Evolutionary conservation across 371 early-diverging fungal genomes (phyloP).

Genomic region (Apophysomyces trapeziformis): DNA sequence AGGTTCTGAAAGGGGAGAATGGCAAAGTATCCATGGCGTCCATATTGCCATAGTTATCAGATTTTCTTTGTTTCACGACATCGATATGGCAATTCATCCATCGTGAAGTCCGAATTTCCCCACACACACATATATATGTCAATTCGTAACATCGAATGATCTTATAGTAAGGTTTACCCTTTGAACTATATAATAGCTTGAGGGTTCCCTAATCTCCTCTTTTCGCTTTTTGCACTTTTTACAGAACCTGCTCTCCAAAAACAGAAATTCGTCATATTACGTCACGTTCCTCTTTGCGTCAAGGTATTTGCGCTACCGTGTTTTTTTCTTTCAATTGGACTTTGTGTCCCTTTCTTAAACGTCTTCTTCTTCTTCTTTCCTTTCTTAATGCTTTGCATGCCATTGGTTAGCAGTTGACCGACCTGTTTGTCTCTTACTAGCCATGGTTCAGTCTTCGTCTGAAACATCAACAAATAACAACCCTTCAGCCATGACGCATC

Average conservation of each 20-base stretch:
- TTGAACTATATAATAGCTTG: not conserved
- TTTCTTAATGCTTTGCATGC: not conserved
- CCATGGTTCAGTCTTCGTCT: slow-evolving; percentile 7
- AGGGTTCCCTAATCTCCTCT: too few relatives aligned
- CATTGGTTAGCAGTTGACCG: slow-evolving; percentile 4
- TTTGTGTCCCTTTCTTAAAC: not conserved
- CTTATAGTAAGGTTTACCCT: not conserved
- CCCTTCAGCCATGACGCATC: not conserved
- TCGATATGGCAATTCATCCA: not conserved
- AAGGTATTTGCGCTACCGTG: not conserved
- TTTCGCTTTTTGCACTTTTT: too few relatives aligned
- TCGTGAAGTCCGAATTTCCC: slow-evolving; percentile 4
- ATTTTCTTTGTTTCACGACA: slow-evolving; percentile 5
- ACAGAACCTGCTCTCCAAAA: too few relatives aligned
- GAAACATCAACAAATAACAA: not conserved
- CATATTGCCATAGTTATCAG: not conserved
- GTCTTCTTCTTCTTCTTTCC: not conserved
- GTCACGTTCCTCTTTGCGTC: not conserved
- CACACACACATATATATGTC: not conserved
- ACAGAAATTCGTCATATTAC: not conserved
- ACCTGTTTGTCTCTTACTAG: not conserved
- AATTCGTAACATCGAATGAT: too few relatives aligned
- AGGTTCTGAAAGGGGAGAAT: too few relatives aligned
- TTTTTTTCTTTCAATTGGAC: not conserved
- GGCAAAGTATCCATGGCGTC: too few relatives aligned